Evolutionary conservation across 257 asterid species (phyloP), one percentile per base, ranked within the genome.

Genomic region (Anisodus tanguticus): DNA sequence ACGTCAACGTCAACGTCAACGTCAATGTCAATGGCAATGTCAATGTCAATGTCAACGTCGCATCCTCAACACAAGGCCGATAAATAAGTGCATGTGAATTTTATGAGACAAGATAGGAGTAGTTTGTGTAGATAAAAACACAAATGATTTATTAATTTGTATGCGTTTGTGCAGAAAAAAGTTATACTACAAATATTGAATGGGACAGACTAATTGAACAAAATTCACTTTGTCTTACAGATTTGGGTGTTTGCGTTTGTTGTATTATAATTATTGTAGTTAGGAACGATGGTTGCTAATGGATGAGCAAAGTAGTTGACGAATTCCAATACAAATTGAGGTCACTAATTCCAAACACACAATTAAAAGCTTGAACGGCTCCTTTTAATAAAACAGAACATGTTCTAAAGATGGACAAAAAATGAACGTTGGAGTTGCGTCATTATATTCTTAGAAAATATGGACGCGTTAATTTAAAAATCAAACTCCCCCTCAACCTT

Each of bases 121-220:
- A 43, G 81, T 72, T 72, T 11, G 62, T 12, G 62, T 49, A 22
- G 81, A 74, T 74, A 74, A 74, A 74, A 31, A 31, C 35, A 74
- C 79, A 8, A 47, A 49, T 11, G 11, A 74, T 19, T 49, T 49
- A 39, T 74, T 49, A 13, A 49, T 74, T 49, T 22, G 60, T 74
- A 19, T 71, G 79, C 10, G n/a, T 39, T 68, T 70, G 51, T 70
- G 55, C 8, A 70, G 22, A 70, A 15, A 41, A 70, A 70, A 37
- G 16, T 43, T 71, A n/a, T 39, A 17, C 17, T 71, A 11, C 13
- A 51, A 51, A 51, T 51, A 9, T 11, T 9, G 39, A 71, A 45
- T 45, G 37, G 57, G 4, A 71, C 79, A 15, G 57, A 71, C 57
- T 47, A 71, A 9, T 53, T n/a, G 5, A n/a, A 45, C 58, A 10